Conservation (phyloP, 2,329 filamentous ascomycete species). For the Leptoxyphium fumago region DNA sequence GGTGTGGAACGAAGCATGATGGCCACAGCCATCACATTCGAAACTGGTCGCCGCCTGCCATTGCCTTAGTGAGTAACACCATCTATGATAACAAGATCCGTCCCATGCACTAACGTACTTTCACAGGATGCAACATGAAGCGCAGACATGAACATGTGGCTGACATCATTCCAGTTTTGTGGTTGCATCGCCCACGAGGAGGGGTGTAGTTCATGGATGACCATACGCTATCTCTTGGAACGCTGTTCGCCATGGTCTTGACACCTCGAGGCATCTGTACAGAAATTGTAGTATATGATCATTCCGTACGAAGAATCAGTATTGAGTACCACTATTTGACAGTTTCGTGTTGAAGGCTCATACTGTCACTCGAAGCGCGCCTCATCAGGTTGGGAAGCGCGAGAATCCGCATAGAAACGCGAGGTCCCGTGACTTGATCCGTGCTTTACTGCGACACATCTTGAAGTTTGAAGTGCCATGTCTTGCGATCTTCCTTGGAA, state of each 20-base stretch:
- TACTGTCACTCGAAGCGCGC: too few species aligned
- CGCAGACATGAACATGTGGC: conserved; percentile 37
- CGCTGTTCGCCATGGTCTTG: conserved; percentile 5
- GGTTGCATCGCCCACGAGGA: conserved; percentile 36
- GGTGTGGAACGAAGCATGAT: conserved; percentile 40
- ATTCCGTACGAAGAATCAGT: too few species aligned
- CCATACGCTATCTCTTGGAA: conserved; percentile 32
- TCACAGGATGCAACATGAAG: conserved; percentile 43
- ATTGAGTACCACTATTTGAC: too few species aligned
- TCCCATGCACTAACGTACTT: conserved; percentile 22
- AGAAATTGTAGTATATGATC: too few species aligned
- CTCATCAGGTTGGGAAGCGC: too few species aligned
- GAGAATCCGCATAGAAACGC: too few species aligned
- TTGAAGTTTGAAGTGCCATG: too few species aligned
- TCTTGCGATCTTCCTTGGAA: too few species aligned
- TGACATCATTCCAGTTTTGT: conserved; percentile 31
- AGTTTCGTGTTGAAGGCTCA: too few species aligned
- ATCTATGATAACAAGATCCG: background rate
- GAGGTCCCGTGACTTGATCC: too few species aligned
- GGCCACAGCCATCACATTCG: conserved; percentile 41
- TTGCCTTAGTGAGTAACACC: background rate
- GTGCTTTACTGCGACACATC: too few species aligned
- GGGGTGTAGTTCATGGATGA: conserved; percentile 35
- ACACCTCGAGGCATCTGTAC: too few species aligned
- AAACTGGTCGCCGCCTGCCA: conserved; percentile 32